Evolutionary conservation across 495 filamentous ascomycete species (phyloP), one percentile per base, ranked within the genome.

Genomic region (Echria macrotheca): DNA sequence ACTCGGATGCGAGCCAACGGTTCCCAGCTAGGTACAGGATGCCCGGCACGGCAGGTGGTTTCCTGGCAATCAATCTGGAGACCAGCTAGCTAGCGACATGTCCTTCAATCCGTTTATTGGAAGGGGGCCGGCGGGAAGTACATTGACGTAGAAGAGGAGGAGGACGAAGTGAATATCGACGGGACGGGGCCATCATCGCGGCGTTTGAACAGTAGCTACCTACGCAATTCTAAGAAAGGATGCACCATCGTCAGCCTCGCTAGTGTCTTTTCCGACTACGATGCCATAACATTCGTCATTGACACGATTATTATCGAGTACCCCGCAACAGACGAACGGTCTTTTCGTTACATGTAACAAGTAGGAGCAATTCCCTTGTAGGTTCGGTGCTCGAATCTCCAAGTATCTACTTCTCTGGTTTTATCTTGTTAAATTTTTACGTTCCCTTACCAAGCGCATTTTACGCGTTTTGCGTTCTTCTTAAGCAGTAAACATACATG

Each of bases 71-170:
- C n/a, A n/a, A n/a, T 42, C 39, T 42, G 19, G 39, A 42, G 39
- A n/a, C 39, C 39, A 42, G 39, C 39, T 25, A 42, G 39, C 39
- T 25, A 42, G 39, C 39, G 39, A 42, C 39, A 42, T 42, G 39
- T 42, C 1, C 39, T 42, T 42, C 12, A 42, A 42, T n/a, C 39
- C 39, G 39, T 25, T 42, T 24, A n/a, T 42, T 12, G 39, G 39
- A 42, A n/a, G 11, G n/a, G n/a, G 19, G 39, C 39, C 1, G 39
- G 39, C 39, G 39, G 11, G 39, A 2, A n/a, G 11, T 42, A 42
- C 12, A 42, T 42, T 42, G 22, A 42, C 11, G 39, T n/a, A 42
- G 39, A 42, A n/a, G 39, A 42, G 39, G 39, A n/a, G n/a, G n/a
- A 42, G 39, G 39, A 24, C 17, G 39, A 42, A 42, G 11, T 42